Conservation (phyloP, 2,329 filamentous ascomycete genomes). For the Boeremia exigua region DNA sequence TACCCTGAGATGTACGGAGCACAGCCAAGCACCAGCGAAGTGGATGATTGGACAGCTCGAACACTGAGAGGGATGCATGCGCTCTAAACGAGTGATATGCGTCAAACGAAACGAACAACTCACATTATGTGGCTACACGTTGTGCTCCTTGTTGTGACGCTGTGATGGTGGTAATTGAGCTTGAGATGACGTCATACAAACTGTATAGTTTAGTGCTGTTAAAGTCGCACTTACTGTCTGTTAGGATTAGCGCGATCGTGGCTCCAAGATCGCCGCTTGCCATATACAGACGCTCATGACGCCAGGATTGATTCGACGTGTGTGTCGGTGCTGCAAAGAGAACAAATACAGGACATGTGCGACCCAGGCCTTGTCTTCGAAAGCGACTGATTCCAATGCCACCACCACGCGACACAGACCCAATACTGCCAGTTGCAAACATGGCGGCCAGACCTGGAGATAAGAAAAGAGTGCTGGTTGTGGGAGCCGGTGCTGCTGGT, state of each 20-base stretch:
- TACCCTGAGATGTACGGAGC: conserved; percentile 17
- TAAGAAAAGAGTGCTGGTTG: conserved; percentile 48
- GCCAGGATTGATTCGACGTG: conserved; percentile 32
- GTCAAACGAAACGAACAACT: neutral
- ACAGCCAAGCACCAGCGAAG: conserved; percentile 13
- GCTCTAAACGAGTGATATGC: conserved; percentile 7
- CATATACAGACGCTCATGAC: conserved; percentile 40
- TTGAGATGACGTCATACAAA: conserved; percentile 8
- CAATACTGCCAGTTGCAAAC: conserved; percentile 40
- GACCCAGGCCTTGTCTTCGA: neutral
- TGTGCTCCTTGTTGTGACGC: conserved; percentile 8
- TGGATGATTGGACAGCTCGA: conserved; percentile 31
- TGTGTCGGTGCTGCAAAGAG: conserved; percentile 20
- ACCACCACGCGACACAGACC: conserved; percentile 33
- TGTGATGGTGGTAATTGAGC: conserved; percentile 19
- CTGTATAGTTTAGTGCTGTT: neutral
- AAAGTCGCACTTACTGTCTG: conserved; percentile 1
- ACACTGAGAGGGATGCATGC: conserved; percentile 25
- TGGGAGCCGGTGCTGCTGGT: conserved; percentile 51
- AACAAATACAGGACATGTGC: conserved; percentile 8
- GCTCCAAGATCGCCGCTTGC: conserved; percentile 24
- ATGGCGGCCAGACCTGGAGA: conserved; percentile 38
- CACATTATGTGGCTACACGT: neutral
- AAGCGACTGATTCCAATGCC: conserved; percentile 23
- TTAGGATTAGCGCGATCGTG: conserved; percentile 22